Base-by-base conservation (phyloP, 805 yeast species). In the Candida qinlingensis region DNA sequence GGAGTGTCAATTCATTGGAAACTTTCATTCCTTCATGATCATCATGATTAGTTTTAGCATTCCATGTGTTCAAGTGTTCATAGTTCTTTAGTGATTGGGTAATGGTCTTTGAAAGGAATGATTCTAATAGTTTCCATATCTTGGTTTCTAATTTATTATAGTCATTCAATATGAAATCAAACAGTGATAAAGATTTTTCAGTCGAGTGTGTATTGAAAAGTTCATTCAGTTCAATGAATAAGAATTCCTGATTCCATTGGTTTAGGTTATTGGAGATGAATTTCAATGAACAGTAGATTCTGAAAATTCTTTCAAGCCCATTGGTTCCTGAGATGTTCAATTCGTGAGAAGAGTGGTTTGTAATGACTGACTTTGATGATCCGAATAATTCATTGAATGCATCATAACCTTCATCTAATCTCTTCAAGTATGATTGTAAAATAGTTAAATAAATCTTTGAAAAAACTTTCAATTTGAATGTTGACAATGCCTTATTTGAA, bases 381-480 rank as follows among this genome's bases (percentile, higher is more conserved):
- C 47, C 57, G 46, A 56, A 53, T 8, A 62, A 26, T 7, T 57
- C 59, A 11, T 48, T 37, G 42, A 67, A 67, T 7, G 59, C 63
- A 38, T 57, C 59, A 39, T 63, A 65, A 6, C 65, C 64, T 5
- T 56, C 60, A 39, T 61, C 49, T 27, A 70, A 47, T 11, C 62
- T 52, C 6, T 61, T 62, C 45, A 61, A 60, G 50, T 75, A 76
- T 13, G 57, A 58, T 37, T 74, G 75, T 29, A 76, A 52, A 35
- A 76, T 51, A 11, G 60, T 60, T 38, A 76, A 54, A 53, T 75
- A 79, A 29, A 75, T 69, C 8, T 64, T 67, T 2, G 77, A 71
- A n/a, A 74, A 73, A 42, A 68, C 70, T 54, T 74, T 75, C 37
- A 73, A 60, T 53, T 75, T 79, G 49, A 69, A 76, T 48, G 72